Evolutionary conservation across 2,329 filamentous ascomycete genomes (phyloP), one percentile per base, ranked within the genome.

Genomic region (Aspergillus sp.): DNA sequence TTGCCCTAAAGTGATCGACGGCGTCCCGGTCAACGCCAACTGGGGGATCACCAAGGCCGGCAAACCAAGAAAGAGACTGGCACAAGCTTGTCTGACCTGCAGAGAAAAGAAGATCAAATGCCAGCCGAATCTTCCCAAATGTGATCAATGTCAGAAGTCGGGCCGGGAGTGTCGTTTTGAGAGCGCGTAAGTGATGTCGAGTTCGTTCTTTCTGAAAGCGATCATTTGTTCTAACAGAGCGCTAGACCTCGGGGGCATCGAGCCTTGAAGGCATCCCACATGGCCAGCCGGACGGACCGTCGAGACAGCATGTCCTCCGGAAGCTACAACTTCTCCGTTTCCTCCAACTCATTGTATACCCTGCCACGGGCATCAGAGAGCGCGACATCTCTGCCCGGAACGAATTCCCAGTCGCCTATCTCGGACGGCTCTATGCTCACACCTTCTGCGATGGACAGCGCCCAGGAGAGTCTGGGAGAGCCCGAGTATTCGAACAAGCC

Each of bases 21-120:
- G 91, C 16, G 89, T 96, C 67, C 80, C 81, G 0, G 91, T 96
- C 47, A 96, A 96, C 68, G 89, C 91, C 1, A 89, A 90, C 60
- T 96, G 92, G 92, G 91, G 92, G 14, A 86, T 96, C 9, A 96
- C 92, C 32, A 96, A 96, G 74, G 91, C 92, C 2, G 92, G 92
- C 13, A 96, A 96, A 75, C 91, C 92, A 45, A 84, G 92, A 60
- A 97, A 97, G 76, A 82, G 92, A 52, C 79, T 96, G 52, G 91
- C 92, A 20, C 91, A 96, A 69, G 91, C 91, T n/a, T 97, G 92
- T 67, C 81, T 96, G 53, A 94, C 91, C 11, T 97, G 92, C 70
- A 84, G 92, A 47, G 91, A 96, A 75, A 97, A 96, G 84, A 97
- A 96, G 79, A 96, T 97, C 76, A 96, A 96, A 72, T 97, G 92